phyloP scores from a whole-genome alignment of 352 stramenopile genomes.

The Phytopythium mirpurense region DNA sequence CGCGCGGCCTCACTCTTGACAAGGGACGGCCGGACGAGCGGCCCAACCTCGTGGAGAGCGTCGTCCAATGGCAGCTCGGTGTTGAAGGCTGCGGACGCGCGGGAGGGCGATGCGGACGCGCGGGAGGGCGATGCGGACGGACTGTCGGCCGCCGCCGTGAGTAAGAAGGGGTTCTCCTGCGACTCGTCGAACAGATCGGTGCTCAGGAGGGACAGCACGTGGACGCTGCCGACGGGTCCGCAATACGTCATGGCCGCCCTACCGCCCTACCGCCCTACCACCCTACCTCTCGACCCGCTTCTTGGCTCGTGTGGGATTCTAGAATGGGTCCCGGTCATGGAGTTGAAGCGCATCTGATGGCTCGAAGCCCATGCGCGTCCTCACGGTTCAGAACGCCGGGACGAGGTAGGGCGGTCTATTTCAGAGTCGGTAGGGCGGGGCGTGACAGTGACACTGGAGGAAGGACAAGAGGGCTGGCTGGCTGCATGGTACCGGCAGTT shows the following conservation, averaged over 20 bases:
- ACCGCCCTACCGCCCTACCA: too few species aligned
- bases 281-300: too few species aligned
- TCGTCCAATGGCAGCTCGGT: slow-evolving; percentile 39
- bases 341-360: not conserved
- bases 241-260: slow-evolving; percentile 35
- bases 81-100: not conserved
- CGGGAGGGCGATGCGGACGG: not conserved
- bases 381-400: too few species aligned
- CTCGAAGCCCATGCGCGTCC: too few species aligned
- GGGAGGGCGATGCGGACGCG: not conserved
- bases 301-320: too few species aligned
- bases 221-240: slow-evolving; percentile 57
- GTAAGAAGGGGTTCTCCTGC: slow-evolving; percentile 66
- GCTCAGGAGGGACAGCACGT: slow-evolving; percentile 64
- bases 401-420: too few species aligned
- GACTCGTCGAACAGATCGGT: slow-evolving; percentile 67
- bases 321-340: not conserved
- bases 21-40: slow-evolving; percentile 1
- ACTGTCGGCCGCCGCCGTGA: slow-evolving; percentile 16
- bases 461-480: too few species aligned
- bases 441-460: too few species aligned
- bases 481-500: too few species aligned
- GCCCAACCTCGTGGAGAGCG: slow-evolving; percentile 4
- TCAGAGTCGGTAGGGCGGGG: too few species aligned
- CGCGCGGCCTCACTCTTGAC: slow-evolving; percentile 6